Base-by-base conservation (phyloP, 129 eudicot species). In the Oenanthe sinensis region DNA sequence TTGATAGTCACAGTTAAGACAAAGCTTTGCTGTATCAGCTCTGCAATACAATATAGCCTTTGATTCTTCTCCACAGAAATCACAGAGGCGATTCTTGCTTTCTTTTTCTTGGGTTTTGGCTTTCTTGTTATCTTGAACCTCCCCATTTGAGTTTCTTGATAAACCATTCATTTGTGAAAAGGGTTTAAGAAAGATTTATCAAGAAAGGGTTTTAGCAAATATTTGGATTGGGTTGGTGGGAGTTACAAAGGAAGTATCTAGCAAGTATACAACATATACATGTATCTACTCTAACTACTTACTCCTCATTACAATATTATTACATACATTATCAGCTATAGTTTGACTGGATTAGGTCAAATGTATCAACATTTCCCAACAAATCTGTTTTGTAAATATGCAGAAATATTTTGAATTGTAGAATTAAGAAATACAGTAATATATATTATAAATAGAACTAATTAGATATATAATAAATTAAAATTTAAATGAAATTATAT, bases 11-110 rank as follows among this genome's bases (percentile, higher is more conserved):
- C 98, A 94, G n/a, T 80, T 75, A 19, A 94, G 78, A 36, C 97
- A 91, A 20, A 94, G 88, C 83, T 87, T 88, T 3, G 98, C 98
- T 9, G 93, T 82, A 65, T 94, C 98, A 4, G 98, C 97, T 74
- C 97, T 78, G 79, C 98, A 94, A 76, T 89, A 91, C 17, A 94
- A 69, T 2, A 91, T 39, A 0, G 98, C 97, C 12, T 79, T 68
- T 6, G 93, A 80, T 42, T 90, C 44, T 69, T 52, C 76, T 6
- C 85, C 78, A 81, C 98, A 94, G 88, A 86, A 87, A 81, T 94
- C 98, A 76, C 98, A 94, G 0, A 83, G 80, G 4, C 90, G 46
- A 15, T 37, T 26, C 26, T 24, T 74, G 22, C 9, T 26, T 48
- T 36, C 43, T 22, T 58, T 9, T 58, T 58, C 67, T n/a, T 50